Evolutionary conservation across 2,329 filamentous ascomycete species (phyloP).

Genomic region (Calonectria pseudoturangicola): DNA sequence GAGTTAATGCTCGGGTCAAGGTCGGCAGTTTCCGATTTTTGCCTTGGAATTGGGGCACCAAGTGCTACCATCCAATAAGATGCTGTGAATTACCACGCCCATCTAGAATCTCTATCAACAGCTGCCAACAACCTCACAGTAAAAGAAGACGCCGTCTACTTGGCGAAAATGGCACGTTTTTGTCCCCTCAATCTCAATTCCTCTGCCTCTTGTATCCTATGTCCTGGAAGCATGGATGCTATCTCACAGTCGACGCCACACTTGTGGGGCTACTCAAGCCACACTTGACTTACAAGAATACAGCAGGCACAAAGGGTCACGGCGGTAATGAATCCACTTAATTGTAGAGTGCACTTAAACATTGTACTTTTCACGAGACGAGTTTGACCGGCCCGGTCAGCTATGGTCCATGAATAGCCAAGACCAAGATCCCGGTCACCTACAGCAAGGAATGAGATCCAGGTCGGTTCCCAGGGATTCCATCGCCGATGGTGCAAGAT

Average conservation of each 20-base stretch:
- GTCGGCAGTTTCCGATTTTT: slow-evolving; percentile 51
- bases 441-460: slow-evolving; percentile 15
- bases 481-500: slow-evolving; percentile 18
- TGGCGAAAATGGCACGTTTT: no score
- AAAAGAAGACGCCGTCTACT: background rate
- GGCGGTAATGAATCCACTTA: background rate
- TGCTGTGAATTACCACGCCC: slow-evolving; percentile 52
- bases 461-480: background rate
- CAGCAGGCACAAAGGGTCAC: background rate
- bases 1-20: slow-evolving; percentile 56
- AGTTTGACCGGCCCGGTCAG: slow-evolving; percentile 7
- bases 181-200: background rate
- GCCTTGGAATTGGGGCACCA: slow-evolving; percentile 54
- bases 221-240: background rate
- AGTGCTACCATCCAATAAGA: slow-evolving; percentile 49
- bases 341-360: background rate
- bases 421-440: slow-evolving; percentile 15
- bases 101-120: slow-evolving; percentile 13
- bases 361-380: background rate
- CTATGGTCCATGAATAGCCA: background rate
- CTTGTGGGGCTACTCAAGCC: slow-evolving; percentile 43
- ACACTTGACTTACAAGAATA: slow-evolving; percentile 21
- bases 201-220: background rate
- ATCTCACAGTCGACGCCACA: slow-evolving; percentile 30
- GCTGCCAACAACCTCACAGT: slow-evolving; percentile 7